Conservation (phyloP, 768 basidiomycete species). For the Lactarius psammicola region DNA sequence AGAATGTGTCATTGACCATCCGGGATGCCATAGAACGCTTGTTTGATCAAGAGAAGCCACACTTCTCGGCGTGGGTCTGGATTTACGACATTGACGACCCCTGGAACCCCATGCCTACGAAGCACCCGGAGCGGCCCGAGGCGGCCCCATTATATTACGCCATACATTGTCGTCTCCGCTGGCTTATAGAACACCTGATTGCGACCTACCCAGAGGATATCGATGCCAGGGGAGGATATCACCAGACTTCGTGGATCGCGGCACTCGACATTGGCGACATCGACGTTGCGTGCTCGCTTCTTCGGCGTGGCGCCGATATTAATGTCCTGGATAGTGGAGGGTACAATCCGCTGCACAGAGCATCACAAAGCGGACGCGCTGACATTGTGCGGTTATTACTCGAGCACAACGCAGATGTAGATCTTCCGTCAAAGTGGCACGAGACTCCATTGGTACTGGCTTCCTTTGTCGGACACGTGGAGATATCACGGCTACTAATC, state of each 20-base stretch:
- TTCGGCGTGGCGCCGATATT: not conserved
- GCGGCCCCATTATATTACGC: conserved; percentile 11
- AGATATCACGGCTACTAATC: no score
- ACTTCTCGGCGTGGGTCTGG: not conserved
- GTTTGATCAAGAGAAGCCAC: not conserved
- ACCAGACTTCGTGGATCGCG: not conserved
- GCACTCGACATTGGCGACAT: not conserved
- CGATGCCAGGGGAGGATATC: not conserved
- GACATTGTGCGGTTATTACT: not conserved
- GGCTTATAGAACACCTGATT: not conserved
- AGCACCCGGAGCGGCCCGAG: not conserved
- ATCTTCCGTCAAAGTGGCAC: not conserved
- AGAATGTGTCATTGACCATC: not conserved
- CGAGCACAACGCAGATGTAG: not conserved
- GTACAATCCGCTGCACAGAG: not conserved
- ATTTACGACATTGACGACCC: not conserved
- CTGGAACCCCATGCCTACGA: not conserved
- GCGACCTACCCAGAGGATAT: not conserved
- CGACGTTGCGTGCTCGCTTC: not conserved
- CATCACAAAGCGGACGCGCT: not conserved
- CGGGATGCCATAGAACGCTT: not conserved
- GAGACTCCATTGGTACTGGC: no score
- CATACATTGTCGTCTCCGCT: not conserved
- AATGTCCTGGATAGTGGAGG: not conserved
- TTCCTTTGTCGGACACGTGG: no score